Percentiles rank a stretch among this genome's conserved stretches.
phyloP scores from a whole-genome alignment of 768 basidiomycete genomes.

The Pleurotus citrinopileatus region DNA sequence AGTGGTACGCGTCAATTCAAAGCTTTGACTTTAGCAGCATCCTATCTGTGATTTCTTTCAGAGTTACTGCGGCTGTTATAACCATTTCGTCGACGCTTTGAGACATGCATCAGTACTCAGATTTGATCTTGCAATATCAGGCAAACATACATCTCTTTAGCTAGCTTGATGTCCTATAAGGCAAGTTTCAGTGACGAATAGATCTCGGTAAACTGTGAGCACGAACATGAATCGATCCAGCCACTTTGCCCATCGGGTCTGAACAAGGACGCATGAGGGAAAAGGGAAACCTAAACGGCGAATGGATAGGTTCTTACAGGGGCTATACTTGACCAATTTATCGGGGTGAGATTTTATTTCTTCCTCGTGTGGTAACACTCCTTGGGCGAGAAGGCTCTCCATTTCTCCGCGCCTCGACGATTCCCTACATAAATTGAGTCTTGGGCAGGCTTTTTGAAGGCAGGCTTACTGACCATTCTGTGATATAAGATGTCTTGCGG shows the following conservation, averaged over 20 bases:
- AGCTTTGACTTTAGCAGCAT: too few species aligned
- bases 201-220: background rate
- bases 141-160: conserved; percentile 71
- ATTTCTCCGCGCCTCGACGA: conserved; percentile 58
- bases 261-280: background rate
- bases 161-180: conserved; percentile 72
- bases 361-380: conserved; percentile 71
- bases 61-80: background rate
- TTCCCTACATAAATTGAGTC: conserved; percentile 44
- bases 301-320: conserved; percentile 50
- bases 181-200: conserved; percentile 9
- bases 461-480: conserved; percentile 74
- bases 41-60: background rate
- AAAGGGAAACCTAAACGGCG: background rate
- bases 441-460: too few species aligned
- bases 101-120: background rate
- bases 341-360: conserved; percentile 71
- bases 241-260: conserved; percentile 81
- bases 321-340: conserved; percentile 51
- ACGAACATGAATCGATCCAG: conserved; percentile 58
- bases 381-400: conserved; percentile 50
- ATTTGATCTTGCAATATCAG: background rate
- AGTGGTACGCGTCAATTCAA: too few species aligned
- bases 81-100: background rate
- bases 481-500: conserved; percentile 73